Base-by-base conservation (phyloP, 73 alveolate genomes). In the Paraurostyla sp. region DNA sequence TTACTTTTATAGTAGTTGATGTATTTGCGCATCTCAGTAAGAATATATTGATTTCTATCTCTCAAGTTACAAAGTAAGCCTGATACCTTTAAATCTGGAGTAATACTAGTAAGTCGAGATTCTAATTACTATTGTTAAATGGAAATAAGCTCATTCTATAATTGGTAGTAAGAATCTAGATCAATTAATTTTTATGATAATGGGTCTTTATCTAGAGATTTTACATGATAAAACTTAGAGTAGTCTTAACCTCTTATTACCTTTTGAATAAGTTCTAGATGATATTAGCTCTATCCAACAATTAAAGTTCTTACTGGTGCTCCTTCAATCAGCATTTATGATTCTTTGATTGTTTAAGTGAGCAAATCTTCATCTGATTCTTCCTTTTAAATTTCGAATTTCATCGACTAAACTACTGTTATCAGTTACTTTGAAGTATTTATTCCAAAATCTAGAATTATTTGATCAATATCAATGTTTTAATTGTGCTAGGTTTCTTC, bases 391-490 rank as follows among this genome's bases (percentile, higher is more conserved):
- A n/a, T n/a, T n/a, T n/a, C n/a, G n/a, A n/a, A n/a, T n/a, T n/a
- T n/a, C n/a, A n/a, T n/a, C n/a, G n/a, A n/a, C n/a, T n/a, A n/a
- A n/a, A n/a, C n/a, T n/a, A n/a, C n/a, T n/a, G n/a, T n/a, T n/a
- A n/a, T n/a, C n/a, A n/a, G n/a, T n/a, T n/a, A n/a, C n/a, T n/a
- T n/a, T n/a, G n/a, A n/a, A n/a, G n/a, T n/a, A n/a, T n/a, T n/a
- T n/a, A 69, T 13, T 36, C 84, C 84, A 69, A 69, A 69, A 38
- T 69, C 84, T 33, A 38, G 6, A 9, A 41, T 35, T 22, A 69
- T 22, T 42, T 69, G 40, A 18, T 38, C 22, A 3, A 69, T 30
- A 40, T 69, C 62, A 36, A 69, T 25, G 23, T 11, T 3, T 16
- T n/a, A n/a, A 32, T 69, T 69, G 9, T 69, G 16, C 6, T 33